Evolutionary conservation across 2,329 filamentous ascomycete species (phyloP), one percentile per base, ranked within the genome.

Genomic region (Graphilbum fragrans): DNA sequence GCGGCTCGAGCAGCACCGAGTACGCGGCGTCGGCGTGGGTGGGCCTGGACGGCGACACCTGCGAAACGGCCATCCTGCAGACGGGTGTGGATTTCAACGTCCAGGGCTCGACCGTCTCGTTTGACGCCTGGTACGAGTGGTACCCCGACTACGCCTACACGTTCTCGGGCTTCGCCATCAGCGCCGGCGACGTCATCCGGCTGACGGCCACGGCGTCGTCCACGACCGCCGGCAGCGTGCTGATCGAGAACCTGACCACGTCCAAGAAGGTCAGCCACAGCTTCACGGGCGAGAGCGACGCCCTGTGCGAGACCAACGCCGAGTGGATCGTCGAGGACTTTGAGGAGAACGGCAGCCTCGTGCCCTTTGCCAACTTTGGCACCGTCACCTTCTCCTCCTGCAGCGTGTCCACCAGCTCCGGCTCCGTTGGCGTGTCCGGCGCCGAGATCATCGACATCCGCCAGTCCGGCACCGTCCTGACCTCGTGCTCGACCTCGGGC

Each of bases 251-350:
- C 35, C 22, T 39, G 7, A 36, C 37, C 14, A 73, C 62, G 5
- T 70, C 70, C 21, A 53, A 67, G 50, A 63, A 53, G 6, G 70
- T 70, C 21, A 65, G 62, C 18, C 67, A 78, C 56, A 63, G 58
- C 4, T 71, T 72, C 51, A 19, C 17, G 10, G 21, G 39, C 45
- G 18, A 45, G 34, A 23, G 12, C 23, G n/a, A 23, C 25, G 10
- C 21, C 17, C 49, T 56, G 19, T 52, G 51, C 32, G 50, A 51
- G 21, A 17, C 38, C 37, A 53, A 54, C 38, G 50, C 50, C 34
- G 53, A 54, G 38, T 56, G 54, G 53, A 52, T 57, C 19, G 42
- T 54, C 27, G 53, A 54, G 45, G 50, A 53, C 44, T 55, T 52
- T 25, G 47, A 49, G 25, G 46, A 49, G 6, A 33, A 37, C 22